Evolutionary conservation across 345 rosid genomes (phyloP).

Genomic region (Mangifera indica): DNA sequence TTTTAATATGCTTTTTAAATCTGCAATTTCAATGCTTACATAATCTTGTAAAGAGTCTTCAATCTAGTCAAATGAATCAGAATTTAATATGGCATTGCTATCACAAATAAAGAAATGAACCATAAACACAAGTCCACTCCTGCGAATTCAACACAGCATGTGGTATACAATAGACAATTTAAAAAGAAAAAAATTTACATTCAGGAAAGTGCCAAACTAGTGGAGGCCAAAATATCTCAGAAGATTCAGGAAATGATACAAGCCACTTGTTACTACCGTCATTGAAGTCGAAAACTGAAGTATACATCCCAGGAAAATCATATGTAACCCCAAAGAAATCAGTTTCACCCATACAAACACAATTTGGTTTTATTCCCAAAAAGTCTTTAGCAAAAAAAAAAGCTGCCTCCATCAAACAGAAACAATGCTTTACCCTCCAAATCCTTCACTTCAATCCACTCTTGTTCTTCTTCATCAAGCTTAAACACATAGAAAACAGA

Average conservation of each 20-base stretch:
- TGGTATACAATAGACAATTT: neutral
- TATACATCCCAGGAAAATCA: neutral
- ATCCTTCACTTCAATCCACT: constrained; percentile 23
- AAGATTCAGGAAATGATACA: no score
- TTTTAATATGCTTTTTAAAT: no score
- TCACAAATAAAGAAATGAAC: neutral
- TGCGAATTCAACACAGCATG: neutral
- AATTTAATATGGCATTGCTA: neutral
- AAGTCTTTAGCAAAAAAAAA: constrained; percentile 15
- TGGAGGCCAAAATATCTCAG: no score
- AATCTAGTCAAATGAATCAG: neutral
- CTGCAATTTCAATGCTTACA: neutral
- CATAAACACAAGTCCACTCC: neutral
- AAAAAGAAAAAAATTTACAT: no score
- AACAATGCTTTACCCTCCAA: constrained; percentile 28
- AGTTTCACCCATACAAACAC: constrained; percentile 16
- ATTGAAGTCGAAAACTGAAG: neutral
- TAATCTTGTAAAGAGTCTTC: neutral
- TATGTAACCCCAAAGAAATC: neutral
- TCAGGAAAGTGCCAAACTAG: no score
- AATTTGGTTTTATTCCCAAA: constrained; percentile 16
- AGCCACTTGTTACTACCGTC: neutral
- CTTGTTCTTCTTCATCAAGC: constrained; percentile 29
- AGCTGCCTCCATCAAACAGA: constrained; percentile 14
- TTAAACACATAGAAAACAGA: no score